These are phyloP conservation scores for Malassezia brasiliensis DNA, from an alignment of 1,284 basidiomycete species.

Conservation along the genomic window DNA sequence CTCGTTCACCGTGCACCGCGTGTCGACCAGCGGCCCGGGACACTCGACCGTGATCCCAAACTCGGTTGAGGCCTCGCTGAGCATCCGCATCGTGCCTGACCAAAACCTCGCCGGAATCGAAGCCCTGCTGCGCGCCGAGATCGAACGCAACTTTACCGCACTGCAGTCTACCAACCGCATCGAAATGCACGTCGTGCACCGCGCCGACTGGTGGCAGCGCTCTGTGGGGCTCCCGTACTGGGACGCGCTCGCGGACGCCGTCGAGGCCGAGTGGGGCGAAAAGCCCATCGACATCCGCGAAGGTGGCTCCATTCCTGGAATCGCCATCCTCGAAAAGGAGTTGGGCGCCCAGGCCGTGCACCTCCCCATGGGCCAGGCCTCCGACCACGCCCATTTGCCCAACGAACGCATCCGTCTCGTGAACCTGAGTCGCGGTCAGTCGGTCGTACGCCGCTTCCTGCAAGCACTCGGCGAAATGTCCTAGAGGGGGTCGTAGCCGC, in stretches of 20 bases:
- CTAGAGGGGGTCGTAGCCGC: slow-evolving; percentile 17
- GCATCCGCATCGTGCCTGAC: slow-evolving; percentile 81
- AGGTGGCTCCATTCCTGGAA: slow-evolving; percentile 69
- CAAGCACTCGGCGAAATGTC: neutral
- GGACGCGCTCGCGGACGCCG: slow-evolving; percentile 66
- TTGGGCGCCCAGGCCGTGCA: slow-evolving; percentile 67
- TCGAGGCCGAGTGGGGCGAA: slow-evolving; percentile 72
- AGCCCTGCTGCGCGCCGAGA: slow-evolving; percentile 56
- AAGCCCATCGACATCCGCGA: slow-evolving; percentile 63
- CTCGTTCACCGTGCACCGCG: slow-evolving; percentile 34
- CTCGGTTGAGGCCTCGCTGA: slow-evolving; percentile 33
- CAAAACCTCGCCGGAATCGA: slow-evolving; percentile 69
- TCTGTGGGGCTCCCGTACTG: slow-evolving; percentile 72
- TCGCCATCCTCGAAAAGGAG: slow-evolving; percentile 83
- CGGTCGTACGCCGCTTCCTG: slow-evolving; percentile 20
- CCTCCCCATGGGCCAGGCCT: slow-evolving; percentile 63
- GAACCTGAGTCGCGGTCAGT: slow-evolving; percentile 54
- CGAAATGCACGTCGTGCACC: slow-evolving; percentile 59
- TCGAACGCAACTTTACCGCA: slow-evolving; percentile 57
- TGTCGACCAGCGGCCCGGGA: slow-evolving; percentile 27
- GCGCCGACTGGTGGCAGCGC: slow-evolving; percentile 92
- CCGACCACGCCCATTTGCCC: slow-evolving; percentile 77
- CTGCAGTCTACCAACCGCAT: slow-evolving; percentile 49
- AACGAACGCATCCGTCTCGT: slow-evolving; percentile 70
- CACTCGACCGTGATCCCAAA: slow-evolving; percentile 38